Evolutionary conservation across 306 rosid genomes (phyloP), one percentile per base, ranked within the genome.

Genomic region (Sindora glabra): DNA sequence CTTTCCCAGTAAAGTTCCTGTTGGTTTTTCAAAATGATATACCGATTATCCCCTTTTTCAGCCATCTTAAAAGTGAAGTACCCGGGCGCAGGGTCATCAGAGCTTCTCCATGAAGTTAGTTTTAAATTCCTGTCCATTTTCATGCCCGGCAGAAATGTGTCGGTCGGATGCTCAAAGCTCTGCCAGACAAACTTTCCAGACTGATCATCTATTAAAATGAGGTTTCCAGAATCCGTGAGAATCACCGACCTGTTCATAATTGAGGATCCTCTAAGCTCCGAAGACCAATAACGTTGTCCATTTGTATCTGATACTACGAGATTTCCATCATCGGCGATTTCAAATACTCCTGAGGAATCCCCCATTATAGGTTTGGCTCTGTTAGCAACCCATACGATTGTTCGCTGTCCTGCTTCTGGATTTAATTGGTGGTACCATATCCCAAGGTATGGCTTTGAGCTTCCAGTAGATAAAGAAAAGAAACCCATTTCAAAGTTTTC

Each of bases 81-180:
- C 40, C 88, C 80, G 0, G 0, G 0, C 22, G 4, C 14, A 0
- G 91, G 83, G 14, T 85, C 58, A 1, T 5, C 14, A 8, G n/a
- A 0, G 4, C 1, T 4, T 55, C 3, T 70, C 85, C 85, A 73
- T 0, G 77, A 78, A 22, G 47, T 76, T 74, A 85, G 55, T 0
- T 0, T 0, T 2, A 71, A 11, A 11, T 1, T 2, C 0, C 1
- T 1, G 39, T 51, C 39, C 81, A 81, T 78, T 18, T 61, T 7
- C 87, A 85, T 85, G 13, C 62, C 64, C 0, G 78, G 78, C 24
- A 85, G 70, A 64, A 85, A 81, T 27, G 92, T 81, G 40, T 81
- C 65, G 2, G 83, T 76, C 13, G 84, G 82, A 6, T 41, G 0
- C 0, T 44, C 7, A 44, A 84, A 83, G 33, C 85, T 83, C 29